Evolutionary conservation across 108 stramenopile genomes (phyloP).

Genomic region (Cyclostephanos tholiformis): DNA sequence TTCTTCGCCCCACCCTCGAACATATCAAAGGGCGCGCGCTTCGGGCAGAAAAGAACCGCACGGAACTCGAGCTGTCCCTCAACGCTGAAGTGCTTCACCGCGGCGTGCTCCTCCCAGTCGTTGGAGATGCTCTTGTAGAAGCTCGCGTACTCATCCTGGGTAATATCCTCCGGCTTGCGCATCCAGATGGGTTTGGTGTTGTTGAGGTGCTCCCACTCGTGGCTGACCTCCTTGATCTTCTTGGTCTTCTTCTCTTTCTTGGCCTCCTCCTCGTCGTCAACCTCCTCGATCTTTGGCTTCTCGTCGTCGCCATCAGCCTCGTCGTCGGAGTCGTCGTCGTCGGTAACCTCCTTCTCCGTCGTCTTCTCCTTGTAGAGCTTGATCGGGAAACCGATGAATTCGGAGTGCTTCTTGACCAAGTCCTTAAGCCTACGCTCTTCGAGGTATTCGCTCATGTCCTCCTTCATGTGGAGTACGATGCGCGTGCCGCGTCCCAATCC

Average conservation of each 20-base stretch:
- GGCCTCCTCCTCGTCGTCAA: conserved; percentile 94
- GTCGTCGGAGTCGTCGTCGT: conserved; percentile 97
- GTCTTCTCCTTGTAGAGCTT: conserved; percentile 99
- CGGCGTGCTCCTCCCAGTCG: conserved; percentile 99
- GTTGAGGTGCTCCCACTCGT: conserved; percentile 99
- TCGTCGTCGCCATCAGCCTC: conserved; percentile 92
- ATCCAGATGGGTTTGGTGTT: conserved; percentile 99
- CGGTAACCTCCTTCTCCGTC: conserved; percentile 99
- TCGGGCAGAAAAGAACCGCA: conserved; percentile 98
- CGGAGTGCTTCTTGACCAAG: conserved; percentile 99
- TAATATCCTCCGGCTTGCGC: conserved; percentile 99
- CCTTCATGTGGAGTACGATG: conserved; percentile 98
- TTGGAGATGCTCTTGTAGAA: conserved; percentile 99
- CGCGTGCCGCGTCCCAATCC: conserved; percentile 95
- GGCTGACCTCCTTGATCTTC: conserved; percentile 99
- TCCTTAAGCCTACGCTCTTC: conserved; percentile 99
- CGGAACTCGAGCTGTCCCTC: conserved; percentile 99
- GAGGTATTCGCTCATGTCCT: conserved; percentile 99
- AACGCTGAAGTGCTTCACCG: conserved; percentile 99
- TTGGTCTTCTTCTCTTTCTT: conserved; percentile 98
- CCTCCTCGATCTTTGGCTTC: conserved; percentile 96
- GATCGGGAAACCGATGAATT: conserved; percentile 99
- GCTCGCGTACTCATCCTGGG: conserved; percentile 98
- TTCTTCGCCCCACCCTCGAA: conserved; percentile 99
- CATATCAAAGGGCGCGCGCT: conserved; percentile 99